These are phyloP conservation scores for Beauveria asiatica DNA, from an alignment of 2,329 filamentous ascomycete species.

Conservation along the genomic window DNA sequence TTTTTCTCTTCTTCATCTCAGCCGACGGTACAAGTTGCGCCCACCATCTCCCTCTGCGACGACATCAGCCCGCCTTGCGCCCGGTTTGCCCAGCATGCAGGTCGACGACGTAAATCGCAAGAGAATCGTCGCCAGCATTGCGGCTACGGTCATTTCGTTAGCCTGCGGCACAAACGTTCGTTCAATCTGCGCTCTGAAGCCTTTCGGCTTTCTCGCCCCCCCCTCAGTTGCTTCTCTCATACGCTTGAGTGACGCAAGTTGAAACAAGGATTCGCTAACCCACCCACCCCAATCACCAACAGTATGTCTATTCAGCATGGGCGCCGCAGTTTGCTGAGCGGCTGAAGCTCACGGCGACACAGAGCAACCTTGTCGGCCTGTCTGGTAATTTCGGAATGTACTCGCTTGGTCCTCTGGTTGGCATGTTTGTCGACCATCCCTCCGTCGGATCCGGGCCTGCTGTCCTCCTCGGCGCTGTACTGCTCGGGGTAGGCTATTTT, in stretches of 20 bases:
- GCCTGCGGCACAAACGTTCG: slow-evolving; percentile 89
- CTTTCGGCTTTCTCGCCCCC: neutral
- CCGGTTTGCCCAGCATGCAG: slow-evolving; percentile 24
- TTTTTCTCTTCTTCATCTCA: neutral
- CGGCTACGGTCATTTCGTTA: slow-evolving; percentile 75
- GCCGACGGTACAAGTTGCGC: neutral
- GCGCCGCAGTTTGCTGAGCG: slow-evolving; percentile 87
- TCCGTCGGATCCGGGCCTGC: slow-evolving; percentile 62
- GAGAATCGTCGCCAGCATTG: slow-evolving; percentile 73
- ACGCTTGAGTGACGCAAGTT: neutral
- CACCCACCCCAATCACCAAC: slow-evolving; percentile 4
- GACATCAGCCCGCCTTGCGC: neutral
- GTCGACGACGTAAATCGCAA: slow-evolving; percentile 48
- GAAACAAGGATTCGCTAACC: slow-evolving; percentile 2
- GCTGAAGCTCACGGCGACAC: slow-evolving; percentile 79
- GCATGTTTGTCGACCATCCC: slow-evolving; percentile 74
- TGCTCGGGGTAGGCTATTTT: slow-evolving; percentile 74
- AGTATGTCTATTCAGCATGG: slow-evolving; percentile 99
- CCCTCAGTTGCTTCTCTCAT: too few species aligned
- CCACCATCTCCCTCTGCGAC: slow-evolving; percentile 1
- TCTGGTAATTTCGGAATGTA: slow-evolving; percentile 92
- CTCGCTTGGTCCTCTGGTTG: slow-evolving; percentile 77
- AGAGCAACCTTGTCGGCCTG: slow-evolving; percentile 86
- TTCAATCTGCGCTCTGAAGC: slow-evolving; percentile 10
- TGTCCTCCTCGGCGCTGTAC: slow-evolving; percentile 63